Evolutionary conservation across 495 filamentous ascomycete genomes (phyloP).

Genomic region (Chaetomidium leptoderma): DNA sequence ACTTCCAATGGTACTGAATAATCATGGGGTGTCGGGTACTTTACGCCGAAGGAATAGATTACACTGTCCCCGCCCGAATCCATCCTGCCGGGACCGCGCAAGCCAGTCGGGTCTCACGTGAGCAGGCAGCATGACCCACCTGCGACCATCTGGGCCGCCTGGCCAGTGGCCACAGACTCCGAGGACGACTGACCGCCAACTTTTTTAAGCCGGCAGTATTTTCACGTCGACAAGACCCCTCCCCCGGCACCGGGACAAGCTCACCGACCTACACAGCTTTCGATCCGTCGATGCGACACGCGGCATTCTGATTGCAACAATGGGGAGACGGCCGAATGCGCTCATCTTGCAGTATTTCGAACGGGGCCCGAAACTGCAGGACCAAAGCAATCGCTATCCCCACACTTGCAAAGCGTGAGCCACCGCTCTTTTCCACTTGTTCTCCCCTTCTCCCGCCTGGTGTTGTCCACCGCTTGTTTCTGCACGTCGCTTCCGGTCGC

Average conservation of each 20-base stretch:
- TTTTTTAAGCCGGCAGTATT: conserved; percentile 34
- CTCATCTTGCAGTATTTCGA: conserved; percentile 81
- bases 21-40: too few relatives aligned
- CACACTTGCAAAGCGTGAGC: conserved; percentile 69
- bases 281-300: conserved; percentile 20
- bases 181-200: conserved; percentile 27
- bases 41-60: too few relatives aligned
- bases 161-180: too few relatives aligned
- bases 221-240: conserved; percentile 26
- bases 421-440: conserved; percentile 9
- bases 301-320: conserved; percentile 34
- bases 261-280: conserved; percentile 16
- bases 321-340: conserved; percentile 78
- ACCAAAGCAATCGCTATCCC: conserved; percentile 81
- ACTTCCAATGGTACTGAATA: too few relatives aligned
- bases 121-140: background rate
- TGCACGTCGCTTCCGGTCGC: background rate
- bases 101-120: conserved; percentile 5
- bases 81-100: too few relatives aligned
- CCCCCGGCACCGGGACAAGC: conserved; percentile 11
- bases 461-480: conserved; percentile 9
- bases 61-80: too few relatives aligned
- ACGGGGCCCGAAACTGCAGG: conserved; percentile 73
- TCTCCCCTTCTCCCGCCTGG: background rate
- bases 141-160: too few relatives aligned